Evolutionary conservation across 192 early-diverging fungal genomes (phyloP), one percentile per base, ranked within the genome.

Genomic region (Chytriomyces sp.): DNA sequence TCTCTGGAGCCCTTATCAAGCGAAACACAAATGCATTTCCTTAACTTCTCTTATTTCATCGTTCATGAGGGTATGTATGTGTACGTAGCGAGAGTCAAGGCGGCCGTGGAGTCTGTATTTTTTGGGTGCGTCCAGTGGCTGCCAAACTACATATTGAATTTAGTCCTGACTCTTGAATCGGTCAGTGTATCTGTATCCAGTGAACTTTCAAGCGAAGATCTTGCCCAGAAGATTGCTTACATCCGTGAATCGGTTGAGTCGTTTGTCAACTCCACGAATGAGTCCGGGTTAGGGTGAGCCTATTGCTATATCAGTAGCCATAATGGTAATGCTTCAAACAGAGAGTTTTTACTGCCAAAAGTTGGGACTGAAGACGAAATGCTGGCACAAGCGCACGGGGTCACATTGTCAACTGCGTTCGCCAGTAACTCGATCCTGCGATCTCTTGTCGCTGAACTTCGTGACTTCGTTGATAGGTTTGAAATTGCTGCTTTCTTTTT

Each of bases 11-110:
- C 70, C 8, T 63, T 86, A n/a, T 80, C 80, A 32, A 59, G 68
- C 40, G 77, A 80, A 33, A 81, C 86, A 7, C 94, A 98, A 77
- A 85, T 92, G 69, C 86, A 90, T 79, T 99, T 92, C 76, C 71
- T 99, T 76, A 93, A 91, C 59, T 90, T 93, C 72, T 92, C 85
- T 71, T 96, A 94, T 93, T 97, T 91, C 88, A 80, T 99, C 31
- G 72, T 99, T 61, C 91, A 98, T 71, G 84, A 87, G 59, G 96
- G 96, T 0, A 95, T 94, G 91, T 90, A 85, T 64, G 73, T 79
- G 57, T 84, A 88, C 65, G 87, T 90, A 66, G 84, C 81, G n/a
- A 77, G 82, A 53, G 88, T 98, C 39, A 74, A 82, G 25, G 66
- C 75, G 12, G 91, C 91, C 8, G 89, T 93, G 17, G 84, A 93